phyloP scores from a whole-genome alignment of 495 filamentous ascomycete genomes.

The Penicilliopsis zonata region DNA sequence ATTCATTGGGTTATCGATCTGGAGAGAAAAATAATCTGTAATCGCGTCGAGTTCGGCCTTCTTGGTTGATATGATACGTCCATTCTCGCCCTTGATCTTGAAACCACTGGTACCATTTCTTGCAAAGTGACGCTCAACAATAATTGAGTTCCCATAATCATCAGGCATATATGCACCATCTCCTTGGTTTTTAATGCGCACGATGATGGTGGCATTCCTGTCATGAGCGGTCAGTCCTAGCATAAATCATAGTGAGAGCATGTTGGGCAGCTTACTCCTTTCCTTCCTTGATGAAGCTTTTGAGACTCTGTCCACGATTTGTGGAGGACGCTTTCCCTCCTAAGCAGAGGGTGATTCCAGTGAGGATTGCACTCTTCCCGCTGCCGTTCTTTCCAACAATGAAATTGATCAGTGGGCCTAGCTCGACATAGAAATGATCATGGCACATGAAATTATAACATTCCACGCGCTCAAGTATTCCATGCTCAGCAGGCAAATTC shows the following conservation, averaged over 20 bases:
- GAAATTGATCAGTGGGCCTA: constrained; percentile 94
- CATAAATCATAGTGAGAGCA: constrained; percentile 8
- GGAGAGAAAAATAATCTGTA: constrained; percentile 81
- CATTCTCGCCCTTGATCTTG: constrained; percentile 66
- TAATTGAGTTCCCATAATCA: constrained; percentile 73
- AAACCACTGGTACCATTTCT: constrained; percentile 68
- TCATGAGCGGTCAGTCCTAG: constrained; percentile 10
- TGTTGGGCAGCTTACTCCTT: constrained; percentile 40
- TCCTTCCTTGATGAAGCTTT: constrained; percentile 87
- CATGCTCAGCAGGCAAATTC: constrained; percentile 69
- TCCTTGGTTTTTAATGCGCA: constrained; percentile 83
- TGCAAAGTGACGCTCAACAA: constrained; percentile 80
- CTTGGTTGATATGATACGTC: constrained; percentile 66
- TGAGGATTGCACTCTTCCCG: constrained; percentile 97
- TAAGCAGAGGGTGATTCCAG: constrained; percentile 84
- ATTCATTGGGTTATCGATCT: constrained; percentile 96
- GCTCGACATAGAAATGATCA: constrained; percentile 57
- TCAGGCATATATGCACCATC: constrained; percentile 74
- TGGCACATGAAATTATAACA: constrained; percentile 97
- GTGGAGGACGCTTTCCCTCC: constrained; percentile 90
- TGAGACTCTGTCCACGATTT: constrained; percentile 87
- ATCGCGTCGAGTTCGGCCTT: constrained; percentile 87
- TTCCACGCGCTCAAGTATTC: constrained; percentile 69
- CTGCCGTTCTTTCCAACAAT: constrained; percentile 96
- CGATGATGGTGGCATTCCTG: constrained; percentile 42